Conservation (phyloP, 495 filamentous ascomycete species). For the Halenospora varia region DNA sequence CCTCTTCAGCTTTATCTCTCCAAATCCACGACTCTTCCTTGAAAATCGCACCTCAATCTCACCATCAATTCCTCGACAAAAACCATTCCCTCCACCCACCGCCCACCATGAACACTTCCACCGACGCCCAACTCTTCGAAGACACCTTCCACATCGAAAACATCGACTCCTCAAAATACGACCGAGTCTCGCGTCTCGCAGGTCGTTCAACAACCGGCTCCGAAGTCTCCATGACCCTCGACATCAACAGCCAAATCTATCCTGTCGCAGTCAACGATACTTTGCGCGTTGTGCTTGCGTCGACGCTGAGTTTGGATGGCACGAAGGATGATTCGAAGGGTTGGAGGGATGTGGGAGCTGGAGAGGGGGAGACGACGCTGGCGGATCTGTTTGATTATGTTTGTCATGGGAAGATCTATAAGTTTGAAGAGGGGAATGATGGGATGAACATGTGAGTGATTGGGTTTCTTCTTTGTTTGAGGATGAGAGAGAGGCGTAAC, state of each 20-base stretch:
- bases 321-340: constrained; percentile 62
- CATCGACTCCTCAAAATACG: constrained; percentile 82
- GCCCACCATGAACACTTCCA: constrained; percentile 43
- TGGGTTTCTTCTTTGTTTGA: not conserved
- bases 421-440: constrained; percentile 82
- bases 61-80: not conserved
- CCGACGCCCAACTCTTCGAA: constrained; percentile 87
- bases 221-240: constrained; percentile 76
- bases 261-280: constrained; percentile 67
- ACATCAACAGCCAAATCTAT: constrained; percentile 93
- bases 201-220: constrained; percentile 63
- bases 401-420: constrained; percentile 95
- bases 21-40: no score
- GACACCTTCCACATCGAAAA: constrained; percentile 80
- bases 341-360: constrained; percentile 71
- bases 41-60: not conserved
- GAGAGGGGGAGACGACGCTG: constrained; percentile 65
- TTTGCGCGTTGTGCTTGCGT: constrained; percentile 74
- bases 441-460: constrained; percentile 74
- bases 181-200: constrained; percentile 82
- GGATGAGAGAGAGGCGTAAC: not conserved
- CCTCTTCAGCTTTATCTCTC: not conserved
- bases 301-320: constrained; percentile 82
- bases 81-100: not conserved
- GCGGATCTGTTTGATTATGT: constrained; percentile 97